Evolutionary conservation across 495 filamentous ascomycete genomes (phyloP).

Genomic region (Venustampulla echinocandica): DNA sequence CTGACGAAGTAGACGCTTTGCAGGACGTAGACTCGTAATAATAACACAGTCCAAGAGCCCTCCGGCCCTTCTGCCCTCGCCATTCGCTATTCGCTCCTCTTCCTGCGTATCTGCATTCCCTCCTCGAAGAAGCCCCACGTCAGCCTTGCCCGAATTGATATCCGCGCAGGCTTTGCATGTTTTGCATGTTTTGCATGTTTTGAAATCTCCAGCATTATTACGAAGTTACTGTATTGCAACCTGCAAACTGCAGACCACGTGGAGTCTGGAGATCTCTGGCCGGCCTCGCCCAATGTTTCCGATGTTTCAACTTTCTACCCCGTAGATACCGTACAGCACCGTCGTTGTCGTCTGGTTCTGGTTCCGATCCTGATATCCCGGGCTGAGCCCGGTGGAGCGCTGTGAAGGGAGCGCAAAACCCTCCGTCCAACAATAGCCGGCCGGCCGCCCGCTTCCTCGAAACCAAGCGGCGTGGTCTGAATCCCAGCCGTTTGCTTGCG

Average conservation of each 20-base stretch:
- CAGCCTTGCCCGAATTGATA: constrained; percentile 14
- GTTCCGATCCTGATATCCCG: too few species aligned
- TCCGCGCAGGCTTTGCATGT: not conserved
- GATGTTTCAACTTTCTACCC: not conserved
- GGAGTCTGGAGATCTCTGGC: not conserved
- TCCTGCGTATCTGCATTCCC: constrained; percentile 14
- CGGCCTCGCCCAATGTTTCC: not conserved
- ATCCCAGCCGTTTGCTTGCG: too few species aligned
- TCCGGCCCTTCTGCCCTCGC: not conserved
- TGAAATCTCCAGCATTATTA: too few species aligned
- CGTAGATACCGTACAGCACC: not conserved
- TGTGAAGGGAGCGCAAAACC: too few species aligned
- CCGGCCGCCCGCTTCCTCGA: too few species aligned
- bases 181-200: not conserved
- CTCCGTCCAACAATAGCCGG: too few species aligned
- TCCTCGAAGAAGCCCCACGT: constrained; percentile 1
- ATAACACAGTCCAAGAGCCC: not conserved
- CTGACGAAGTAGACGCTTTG: not conserved
- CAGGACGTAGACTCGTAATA: not conserved
- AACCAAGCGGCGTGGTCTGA: too few species aligned
- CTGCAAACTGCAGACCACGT: not conserved
- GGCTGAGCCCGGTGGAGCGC: too few species aligned
- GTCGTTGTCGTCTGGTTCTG: too few species aligned
- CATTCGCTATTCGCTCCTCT: too few species aligned
- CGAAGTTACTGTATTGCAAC: not conserved